Conservation (phyloP, 2,329 filamentous ascomycete genomes). For the Aulographum hederae region DNA sequence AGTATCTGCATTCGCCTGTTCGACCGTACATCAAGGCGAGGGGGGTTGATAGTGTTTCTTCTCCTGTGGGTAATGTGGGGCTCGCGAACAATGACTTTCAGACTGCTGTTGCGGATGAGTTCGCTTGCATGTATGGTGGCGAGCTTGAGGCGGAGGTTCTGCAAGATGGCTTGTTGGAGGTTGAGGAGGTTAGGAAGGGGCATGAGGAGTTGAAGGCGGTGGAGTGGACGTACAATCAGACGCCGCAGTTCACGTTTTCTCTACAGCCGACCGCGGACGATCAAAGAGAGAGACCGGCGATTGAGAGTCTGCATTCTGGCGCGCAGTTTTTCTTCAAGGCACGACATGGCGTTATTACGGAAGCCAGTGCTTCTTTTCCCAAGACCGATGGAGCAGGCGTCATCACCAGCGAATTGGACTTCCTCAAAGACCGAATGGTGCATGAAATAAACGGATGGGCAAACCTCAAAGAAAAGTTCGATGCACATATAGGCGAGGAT, state of each 20-base stretch:
- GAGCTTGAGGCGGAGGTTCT: conserved; percentile 25
- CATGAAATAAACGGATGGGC: neutral
- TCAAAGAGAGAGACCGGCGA: neutral
- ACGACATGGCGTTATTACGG: neutral
- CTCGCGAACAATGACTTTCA: conserved; percentile 30
- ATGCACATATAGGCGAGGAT: neutral
- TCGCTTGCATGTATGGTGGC: conserved; percentile 44
- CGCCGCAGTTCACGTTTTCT: conserved; percentile 58
- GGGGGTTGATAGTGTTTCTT: conserved; percentile 83
- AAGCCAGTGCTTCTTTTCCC: neutral
- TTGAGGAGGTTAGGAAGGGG: conserved; percentile 40
- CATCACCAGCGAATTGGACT: neutral
- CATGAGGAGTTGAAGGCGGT: conserved; percentile 42
- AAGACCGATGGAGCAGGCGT: neutral
- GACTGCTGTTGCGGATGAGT: conserved; percentile 33
- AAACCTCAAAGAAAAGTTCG: neutral
- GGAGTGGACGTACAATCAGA: conserved; percentile 59
- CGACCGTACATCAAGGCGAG: conserved; percentile 58
- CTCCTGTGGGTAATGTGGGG: conserved; percentile 62
- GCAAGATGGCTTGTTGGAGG: conserved; percentile 26
- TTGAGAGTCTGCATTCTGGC: neutral
- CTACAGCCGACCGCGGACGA: neutral
- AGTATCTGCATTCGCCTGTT: conserved; percentile 61
- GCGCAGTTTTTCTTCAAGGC: neutral
- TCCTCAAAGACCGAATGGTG: neutral